Evolutionary conservation across 768 basidiomycete species (phyloP).

Genomic region (Phlebiopsis flavidoalba): DNA sequence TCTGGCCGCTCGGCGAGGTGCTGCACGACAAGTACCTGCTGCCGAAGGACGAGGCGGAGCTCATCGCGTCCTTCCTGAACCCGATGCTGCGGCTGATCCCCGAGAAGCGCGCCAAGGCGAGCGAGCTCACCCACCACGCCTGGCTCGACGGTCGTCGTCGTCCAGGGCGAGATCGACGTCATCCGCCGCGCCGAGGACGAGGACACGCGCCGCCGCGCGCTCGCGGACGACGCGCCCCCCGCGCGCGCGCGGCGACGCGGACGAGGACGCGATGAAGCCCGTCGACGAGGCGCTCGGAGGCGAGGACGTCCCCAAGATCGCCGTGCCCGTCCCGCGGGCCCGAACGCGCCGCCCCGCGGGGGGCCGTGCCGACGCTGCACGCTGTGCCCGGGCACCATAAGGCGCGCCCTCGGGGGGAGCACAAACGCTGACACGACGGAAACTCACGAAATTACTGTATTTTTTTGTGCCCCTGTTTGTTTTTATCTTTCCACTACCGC

Average conservation of each 20-base stretch:
- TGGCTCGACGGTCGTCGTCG: conserved; percentile 85
- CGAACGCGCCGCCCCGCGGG: too few relatives aligned
- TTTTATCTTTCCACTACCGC: neutral
- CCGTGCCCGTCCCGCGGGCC: conserved; percentile 18
- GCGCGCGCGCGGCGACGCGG: conserved; percentile 32
- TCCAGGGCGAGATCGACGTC: conserved; percentile 89
- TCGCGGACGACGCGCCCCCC: conserved; percentile 38
- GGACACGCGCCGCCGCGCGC: conserved; percentile 32
- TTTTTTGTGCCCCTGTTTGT: neutral
- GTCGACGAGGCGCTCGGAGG: conserved; percentile 44
- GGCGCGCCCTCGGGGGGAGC: neutral
- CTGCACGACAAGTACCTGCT: conserved; percentile 96
- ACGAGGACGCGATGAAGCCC: conserved; percentile 68
- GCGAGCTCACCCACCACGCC: conserved; percentile 78
- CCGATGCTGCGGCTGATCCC: conserved; percentile 91
- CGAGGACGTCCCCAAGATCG: conserved; percentile 18
- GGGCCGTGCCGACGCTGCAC: conserved; percentile 20
- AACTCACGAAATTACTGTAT: neutral
- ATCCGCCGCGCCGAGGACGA: conserved; percentile 59
- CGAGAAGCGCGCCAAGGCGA: conserved; percentile 82
- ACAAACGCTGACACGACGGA: neutral
- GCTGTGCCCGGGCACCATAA: conserved; percentile 9
- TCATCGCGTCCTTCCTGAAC: conserved; percentile 72
- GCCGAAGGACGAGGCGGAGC: conserved; percentile 73
- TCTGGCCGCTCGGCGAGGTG: conserved; percentile 80